phyloP scores from a whole-genome alignment of 2,329 filamentous ascomycete genomes.

The Intubia oerlemansii region DNA sequence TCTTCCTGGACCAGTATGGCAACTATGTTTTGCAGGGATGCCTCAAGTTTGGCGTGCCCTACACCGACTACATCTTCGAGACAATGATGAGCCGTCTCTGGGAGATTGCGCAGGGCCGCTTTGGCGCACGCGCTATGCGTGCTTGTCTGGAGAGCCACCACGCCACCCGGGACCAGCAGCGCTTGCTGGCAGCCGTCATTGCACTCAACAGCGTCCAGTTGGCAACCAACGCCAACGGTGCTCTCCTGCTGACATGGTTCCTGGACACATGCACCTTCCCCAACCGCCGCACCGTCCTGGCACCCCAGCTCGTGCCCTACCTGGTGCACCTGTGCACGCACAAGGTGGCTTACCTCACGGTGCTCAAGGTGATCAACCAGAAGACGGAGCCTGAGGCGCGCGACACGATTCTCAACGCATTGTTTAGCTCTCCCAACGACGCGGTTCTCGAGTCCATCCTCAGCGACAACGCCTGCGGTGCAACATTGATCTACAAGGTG shows the following conservation, averaged over 20 bases:
- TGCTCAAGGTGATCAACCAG: constrained; percentile 96
- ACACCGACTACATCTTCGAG: constrained; percentile 95
- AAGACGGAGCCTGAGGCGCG: constrained; percentile 83
- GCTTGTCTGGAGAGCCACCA: constrained; percentile 94
- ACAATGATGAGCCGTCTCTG: constrained; percentile 88
- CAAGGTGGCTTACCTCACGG: constrained; percentile 93
- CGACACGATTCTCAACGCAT: constrained; percentile 68
- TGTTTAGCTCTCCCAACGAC: constrained; percentile 83
- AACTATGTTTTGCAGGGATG: constrained; percentile 98
- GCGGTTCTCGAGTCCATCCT: constrained; percentile 77
- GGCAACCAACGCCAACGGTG: constrained; percentile 89
- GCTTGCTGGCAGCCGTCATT: constrained; percentile 83
- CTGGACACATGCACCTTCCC: constrained; percentile 95
- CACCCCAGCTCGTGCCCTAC: constrained; percentile 78
- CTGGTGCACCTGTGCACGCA: constrained; percentile 92
- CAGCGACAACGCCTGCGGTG: constrained; percentile 75
- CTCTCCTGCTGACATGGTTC: constrained; percentile 89
- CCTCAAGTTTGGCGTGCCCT: constrained; percentile 71
- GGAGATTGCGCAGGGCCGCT: constrained; percentile 82
- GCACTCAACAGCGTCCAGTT: constrained; percentile 93
- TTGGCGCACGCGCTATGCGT: constrained; percentile 87
- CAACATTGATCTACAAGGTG: constrained; percentile 95
- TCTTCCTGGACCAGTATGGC: constrained; percentile 94
- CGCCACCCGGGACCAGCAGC: constrained; percentile 83
- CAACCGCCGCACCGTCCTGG: constrained; percentile 71